These are phyloP conservation scores for Oryza nivara DNA, from an alignment of 176 grass and related monocot species.

Conservation along the genomic window DNA sequence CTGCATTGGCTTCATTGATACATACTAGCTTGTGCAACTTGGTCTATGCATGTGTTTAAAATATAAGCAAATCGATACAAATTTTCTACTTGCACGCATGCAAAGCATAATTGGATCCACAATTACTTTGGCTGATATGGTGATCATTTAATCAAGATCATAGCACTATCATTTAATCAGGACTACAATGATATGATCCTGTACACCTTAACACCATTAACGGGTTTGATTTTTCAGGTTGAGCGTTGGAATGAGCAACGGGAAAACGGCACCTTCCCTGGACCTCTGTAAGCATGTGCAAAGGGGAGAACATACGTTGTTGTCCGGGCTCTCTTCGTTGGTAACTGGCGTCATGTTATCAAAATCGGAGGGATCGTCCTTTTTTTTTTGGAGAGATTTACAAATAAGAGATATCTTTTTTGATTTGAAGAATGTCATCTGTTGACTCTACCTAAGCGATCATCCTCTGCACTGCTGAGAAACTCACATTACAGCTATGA, in stretches of 20 bases:
- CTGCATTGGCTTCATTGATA: not conserved
- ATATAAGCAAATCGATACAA: slow-evolving; percentile 2
- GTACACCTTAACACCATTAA: not conserved
- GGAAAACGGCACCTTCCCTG: slow-evolving; percentile 90
- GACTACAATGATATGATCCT: not conserved
- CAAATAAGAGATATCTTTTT: slow-evolving; percentile 37
- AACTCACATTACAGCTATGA: slow-evolving; percentile 19
- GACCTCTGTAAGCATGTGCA: slow-evolving; percentile 54
- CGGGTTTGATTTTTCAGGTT: slow-evolving; percentile 57
- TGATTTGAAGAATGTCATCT: not conserved
- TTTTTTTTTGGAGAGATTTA: slow-evolving; percentile 35
- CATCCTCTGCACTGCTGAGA: slow-evolving; percentile 1
- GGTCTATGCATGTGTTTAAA: not conserved
- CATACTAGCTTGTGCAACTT: not conserved
- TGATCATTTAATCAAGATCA: too few species aligned
- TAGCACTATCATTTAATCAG: too few species aligned
- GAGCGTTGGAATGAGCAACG: slow-evolving; percentile 96
- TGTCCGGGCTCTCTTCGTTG: slow-evolving; percentile 4
- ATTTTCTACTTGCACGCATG: not conserved
- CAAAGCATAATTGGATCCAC: not conserved
- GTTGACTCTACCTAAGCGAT: not conserved
- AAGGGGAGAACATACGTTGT: not conserved
- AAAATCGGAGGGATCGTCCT: slow-evolving; percentile 5
- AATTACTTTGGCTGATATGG: not conserved
- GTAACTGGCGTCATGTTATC: slow-evolving; percentile 34